Base-by-base conservation (phyloP, 1,139 yeast genomes). In the Suzukiozyma palmioleophila region DNA sequence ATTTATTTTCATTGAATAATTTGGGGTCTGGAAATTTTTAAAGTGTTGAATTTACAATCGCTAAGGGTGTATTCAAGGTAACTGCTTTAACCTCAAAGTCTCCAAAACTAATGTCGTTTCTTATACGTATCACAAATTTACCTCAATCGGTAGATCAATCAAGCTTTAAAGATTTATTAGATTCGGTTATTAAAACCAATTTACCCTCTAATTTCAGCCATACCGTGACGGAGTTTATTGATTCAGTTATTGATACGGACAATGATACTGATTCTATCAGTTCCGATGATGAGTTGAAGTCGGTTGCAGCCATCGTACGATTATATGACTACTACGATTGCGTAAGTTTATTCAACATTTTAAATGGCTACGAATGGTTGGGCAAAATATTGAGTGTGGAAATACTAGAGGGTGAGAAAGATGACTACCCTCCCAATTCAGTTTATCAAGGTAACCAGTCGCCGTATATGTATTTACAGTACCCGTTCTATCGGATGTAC, bases 361-460 rank as follows among this genome's bases (percentile, higher is more conserved):
- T 62, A 35, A 51, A 62, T 42, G 67, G 66, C 1, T 56, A 52
- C 42, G 54, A 55, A 33, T 62, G 62, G 64, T 34, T 39, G 6
- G 50, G 47, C 5, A 47, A 45, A 29, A 45, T 44, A 4, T 41
- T 62, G 35, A 58, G 56, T 14, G 64, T 50, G 14, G 41, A 40
- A 27, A 32, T 47, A 21, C 31, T 45, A 21, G 36, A 24, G 22
- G 30, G 29, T 22, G 22, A 15, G 13, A 24, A 33, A 10, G 22
- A 33, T 26, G 13, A 26, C 12, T 26, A 11, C 16, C 16, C 31
- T 13, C 10, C 14, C 4, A 28, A 10, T 4, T 12, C 31, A 5
- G 3, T 15, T n/a, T 10, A 6, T 13, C 31, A 28, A 13, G 14
- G 14, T 28, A 28, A 13, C 14, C 14, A 10, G n/a, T 26, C 31